Percentiles rank a stretch among this genome's conserved stretches.
Conservation (phyloP, 306 rosid genomes). For the Vigna nakashimae region DNA sequence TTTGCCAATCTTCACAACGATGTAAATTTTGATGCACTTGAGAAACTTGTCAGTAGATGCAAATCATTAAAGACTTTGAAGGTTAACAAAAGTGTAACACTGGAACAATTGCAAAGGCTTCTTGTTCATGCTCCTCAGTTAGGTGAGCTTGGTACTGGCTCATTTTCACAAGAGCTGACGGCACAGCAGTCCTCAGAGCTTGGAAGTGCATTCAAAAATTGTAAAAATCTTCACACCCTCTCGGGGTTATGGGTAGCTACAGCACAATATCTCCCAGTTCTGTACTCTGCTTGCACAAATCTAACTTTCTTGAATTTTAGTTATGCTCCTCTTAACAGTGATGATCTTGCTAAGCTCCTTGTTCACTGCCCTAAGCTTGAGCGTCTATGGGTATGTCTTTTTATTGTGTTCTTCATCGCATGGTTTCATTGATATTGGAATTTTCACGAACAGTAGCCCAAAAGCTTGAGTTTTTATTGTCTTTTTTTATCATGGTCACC, state of each 20-base stretch:
- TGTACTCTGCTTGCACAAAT: slow-evolving; percentile 69
- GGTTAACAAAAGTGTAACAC: slow-evolving; percentile 67
- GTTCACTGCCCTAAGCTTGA: slow-evolving; percentile 68
- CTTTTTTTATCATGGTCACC: neutral
- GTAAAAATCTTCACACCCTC: slow-evolving; percentile 70
- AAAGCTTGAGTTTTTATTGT: slow-evolving; percentile 20
- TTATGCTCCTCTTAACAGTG: slow-evolving; percentile 63
- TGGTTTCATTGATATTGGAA: slow-evolving; percentile 7
- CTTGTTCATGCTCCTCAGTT: slow-evolving; percentile 66
- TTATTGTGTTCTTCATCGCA: slow-evolving; percentile 21
- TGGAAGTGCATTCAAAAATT: slow-evolving; percentile 63
- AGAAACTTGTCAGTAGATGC: slow-evolving; percentile 79
- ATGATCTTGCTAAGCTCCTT: slow-evolving; percentile 68
- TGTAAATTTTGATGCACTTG: slow-evolving; percentile 70
- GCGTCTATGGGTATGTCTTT: slow-evolving; percentile 74
- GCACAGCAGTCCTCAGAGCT: slow-evolving; percentile 62
- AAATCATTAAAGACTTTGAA: slow-evolving; percentile 73
- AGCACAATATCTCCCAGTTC: slow-evolving; percentile 63
- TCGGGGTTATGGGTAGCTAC: slow-evolving; percentile 79
- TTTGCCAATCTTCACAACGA: slow-evolving; percentile 65
- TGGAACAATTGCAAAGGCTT: slow-evolving; percentile 68
- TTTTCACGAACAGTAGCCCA: slow-evolving; percentile 27
- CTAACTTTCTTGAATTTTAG: slow-evolving; percentile 83
- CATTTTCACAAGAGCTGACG: slow-evolving; percentile 68
- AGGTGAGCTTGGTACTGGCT: slow-evolving; percentile 77